Percentiles rank a stretch among this genome's conserved stretches.
These are phyloP conservation scores for Saccharomycopsis crataegensis DNA, from an alignment of 1,139 yeast genomes.

Conservation along the genomic window DNA sequence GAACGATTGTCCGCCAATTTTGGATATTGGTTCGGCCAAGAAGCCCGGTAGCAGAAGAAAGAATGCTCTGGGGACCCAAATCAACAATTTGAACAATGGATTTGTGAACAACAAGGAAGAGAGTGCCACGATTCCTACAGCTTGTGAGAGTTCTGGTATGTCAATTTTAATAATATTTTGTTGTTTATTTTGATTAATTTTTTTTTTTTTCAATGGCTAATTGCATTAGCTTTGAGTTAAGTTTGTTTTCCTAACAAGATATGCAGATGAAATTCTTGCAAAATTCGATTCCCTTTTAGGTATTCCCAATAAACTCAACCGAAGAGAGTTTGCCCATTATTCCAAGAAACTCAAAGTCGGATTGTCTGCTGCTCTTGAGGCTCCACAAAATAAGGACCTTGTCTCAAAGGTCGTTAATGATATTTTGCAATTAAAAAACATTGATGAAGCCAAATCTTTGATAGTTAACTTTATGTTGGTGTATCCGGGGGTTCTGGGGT, in stretches of 20 bases:
- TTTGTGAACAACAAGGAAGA: neutral
- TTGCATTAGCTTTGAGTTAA: too few relatives aligned
- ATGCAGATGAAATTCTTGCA: neutral
- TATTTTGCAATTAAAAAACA: neutral
- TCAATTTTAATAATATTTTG: neutral
- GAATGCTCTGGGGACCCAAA: neutral
- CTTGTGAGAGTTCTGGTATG: neutral
- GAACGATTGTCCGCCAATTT: constrained; percentile 31
- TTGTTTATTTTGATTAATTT: too few relatives aligned
- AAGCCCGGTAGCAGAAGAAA: neutral
- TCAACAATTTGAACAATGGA: constrained; percentile 9
- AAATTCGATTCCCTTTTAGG: neutral
- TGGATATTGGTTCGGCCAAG: constrained; percentile 13
- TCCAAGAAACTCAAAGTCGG: constrained; percentile 29
- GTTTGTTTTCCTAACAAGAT: too few relatives aligned
- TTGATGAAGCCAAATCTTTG: constrained; percentile 23
- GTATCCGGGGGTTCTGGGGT: constrained; percentile 44
- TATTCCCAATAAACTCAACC: constrained; percentile 25
- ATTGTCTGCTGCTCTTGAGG: too few relatives aligned
- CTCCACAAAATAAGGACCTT: constrained; percentile 4
- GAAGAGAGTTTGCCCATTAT: constrained; percentile 34
- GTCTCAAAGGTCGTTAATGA: neutral
- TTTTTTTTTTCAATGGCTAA: neutral
- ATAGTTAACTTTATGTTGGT: constrained; percentile 41
- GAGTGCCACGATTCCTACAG: neutral